These are phyloP conservation scores for Colletotrichum sublineola DNA, from an alignment of 2,329 filamentous ascomycete genomes.

Conservation along the genomic window DNA sequence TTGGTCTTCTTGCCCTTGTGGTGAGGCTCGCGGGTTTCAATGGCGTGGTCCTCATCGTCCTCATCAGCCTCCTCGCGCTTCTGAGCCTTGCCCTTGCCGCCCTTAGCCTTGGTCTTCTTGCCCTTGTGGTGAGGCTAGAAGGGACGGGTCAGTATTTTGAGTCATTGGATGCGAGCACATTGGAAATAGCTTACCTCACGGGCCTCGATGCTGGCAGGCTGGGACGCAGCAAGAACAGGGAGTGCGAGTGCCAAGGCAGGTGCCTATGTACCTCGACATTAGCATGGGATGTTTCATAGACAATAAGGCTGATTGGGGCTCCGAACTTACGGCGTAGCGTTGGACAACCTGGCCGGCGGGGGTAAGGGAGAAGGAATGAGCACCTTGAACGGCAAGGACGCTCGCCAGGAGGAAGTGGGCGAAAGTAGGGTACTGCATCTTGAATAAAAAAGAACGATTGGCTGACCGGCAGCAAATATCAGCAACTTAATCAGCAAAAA, in stretches of 20 bases:
- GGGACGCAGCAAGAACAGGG: slow-evolving; percentile 32
- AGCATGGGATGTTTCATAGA: slow-evolving; percentile 10
- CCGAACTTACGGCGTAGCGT: slow-evolving; percentile 38
- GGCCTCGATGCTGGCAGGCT: slow-evolving; percentile 27
- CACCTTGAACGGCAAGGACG: slow-evolving; percentile 39
- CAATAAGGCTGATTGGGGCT: slow-evolving; percentile 15
- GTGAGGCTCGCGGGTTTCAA: slow-evolving; percentile 36
- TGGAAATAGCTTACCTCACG: slow-evolving; percentile 37
- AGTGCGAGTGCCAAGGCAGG: slow-evolving; percentile 41
- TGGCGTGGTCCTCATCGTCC: not conserved
- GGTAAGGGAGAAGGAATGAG: slow-evolving; percentile 30
- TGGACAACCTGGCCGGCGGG: slow-evolving; percentile 34
- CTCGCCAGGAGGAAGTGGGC: slow-evolving; percentile 41
- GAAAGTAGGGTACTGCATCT: slow-evolving; percentile 41
- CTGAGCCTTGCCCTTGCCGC: not conserved
- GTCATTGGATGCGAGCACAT: not conserved
- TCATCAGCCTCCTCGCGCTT: not conserved
- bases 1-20: slow-evolving; percentile 36
- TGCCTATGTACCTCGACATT: slow-evolving; percentile 20
- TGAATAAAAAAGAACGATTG: slow-evolving; percentile 38
- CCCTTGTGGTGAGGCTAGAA: slow-evolving; percentile 36
- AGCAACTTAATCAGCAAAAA: slow-evolving; percentile 33
- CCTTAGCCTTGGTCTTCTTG: slow-evolving; percentile 26
- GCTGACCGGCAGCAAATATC: slow-evolving; percentile 43
- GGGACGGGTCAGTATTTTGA: not conserved